Evolutionary conservation across 192 early-diverging fungal genomes (phyloP).

Genomic region (Phlyctochytrium arcticum): DNA sequence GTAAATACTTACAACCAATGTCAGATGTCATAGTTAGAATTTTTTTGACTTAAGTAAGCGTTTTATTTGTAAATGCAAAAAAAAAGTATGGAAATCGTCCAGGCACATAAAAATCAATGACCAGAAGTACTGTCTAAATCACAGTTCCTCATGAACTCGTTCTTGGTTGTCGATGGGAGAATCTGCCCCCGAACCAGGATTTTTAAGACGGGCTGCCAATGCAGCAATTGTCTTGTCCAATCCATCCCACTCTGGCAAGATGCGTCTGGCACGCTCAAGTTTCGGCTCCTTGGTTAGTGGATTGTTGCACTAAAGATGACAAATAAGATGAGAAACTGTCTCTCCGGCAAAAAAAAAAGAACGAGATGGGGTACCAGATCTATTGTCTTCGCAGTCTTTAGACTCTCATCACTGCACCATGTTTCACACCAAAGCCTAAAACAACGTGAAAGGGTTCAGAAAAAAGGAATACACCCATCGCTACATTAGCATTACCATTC

Average conservation of each 20-base stretch:
- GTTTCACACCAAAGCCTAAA: conserved; percentile 95
- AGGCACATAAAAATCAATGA: too few species aligned
- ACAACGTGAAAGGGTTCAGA: neutral
- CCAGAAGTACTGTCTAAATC: too few species aligned
- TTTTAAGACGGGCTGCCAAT: conserved; percentile 24
- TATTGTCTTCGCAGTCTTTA: conserved; percentile 91
- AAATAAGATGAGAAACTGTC: neutral
- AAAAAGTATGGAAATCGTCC: too few species aligned
- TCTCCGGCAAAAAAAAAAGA: neutral
- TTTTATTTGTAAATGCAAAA: too few species aligned
- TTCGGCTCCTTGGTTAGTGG: conserved; percentile 99
- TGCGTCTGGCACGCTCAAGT: conserved; percentile 82
- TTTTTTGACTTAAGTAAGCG: too few species aligned
- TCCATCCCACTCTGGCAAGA: conserved; percentile 91
- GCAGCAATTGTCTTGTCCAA: conserved; percentile 65
- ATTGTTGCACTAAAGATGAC: conserved; percentile 85
- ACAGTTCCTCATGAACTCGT: too few species aligned
- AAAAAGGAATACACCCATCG: neutral
- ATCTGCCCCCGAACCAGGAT: too few species aligned
- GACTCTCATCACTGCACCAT: conserved; percentile 86
- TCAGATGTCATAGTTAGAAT: too few species aligned
- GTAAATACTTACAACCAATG: too few species aligned
- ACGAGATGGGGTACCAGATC: conserved; percentile 67
- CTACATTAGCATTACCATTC: conserved; percentile 63
- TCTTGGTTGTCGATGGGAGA: too few species aligned